Evolutionary conservation across 495 filamentous ascomycete genomes (phyloP).

Genomic region (Aspergillus steynii): DNA sequence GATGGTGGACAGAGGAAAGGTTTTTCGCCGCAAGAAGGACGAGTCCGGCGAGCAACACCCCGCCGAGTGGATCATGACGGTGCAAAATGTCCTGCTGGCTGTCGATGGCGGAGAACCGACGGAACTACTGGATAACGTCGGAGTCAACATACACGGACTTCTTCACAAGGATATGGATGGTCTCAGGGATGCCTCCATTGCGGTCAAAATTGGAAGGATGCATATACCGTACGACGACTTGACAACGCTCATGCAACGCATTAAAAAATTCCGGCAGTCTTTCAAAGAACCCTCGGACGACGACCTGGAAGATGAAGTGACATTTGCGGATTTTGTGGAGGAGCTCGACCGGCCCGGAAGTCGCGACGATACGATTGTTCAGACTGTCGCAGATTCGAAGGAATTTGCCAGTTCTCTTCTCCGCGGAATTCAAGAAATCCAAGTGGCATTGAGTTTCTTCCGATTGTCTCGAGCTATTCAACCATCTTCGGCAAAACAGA

Average conservation of each 20-base stretch:
- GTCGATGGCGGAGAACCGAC: slow-evolving; percentile 79
- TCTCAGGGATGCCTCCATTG: slow-evolving; percentile 84
- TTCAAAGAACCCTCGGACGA: slow-evolving; percentile 33
- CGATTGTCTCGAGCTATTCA: slow-evolving; percentile 77
- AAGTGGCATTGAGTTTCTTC: slow-evolving; percentile 92
- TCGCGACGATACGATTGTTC: slow-evolving; percentile 71
- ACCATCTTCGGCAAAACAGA: slow-evolving; percentile 61
- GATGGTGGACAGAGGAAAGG: slow-evolving; percentile 84
- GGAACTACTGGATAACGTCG: slow-evolving; percentile 88
- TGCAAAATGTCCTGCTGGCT: slow-evolving; percentile 84
- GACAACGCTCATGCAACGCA: slow-evolving; percentile 54
- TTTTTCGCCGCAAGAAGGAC: slow-evolving; percentile 81
- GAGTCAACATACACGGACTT: slow-evolving; percentile 86
- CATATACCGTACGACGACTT: slow-evolving; percentile 91
- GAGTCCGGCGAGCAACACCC: slow-evolving; percentile 71
- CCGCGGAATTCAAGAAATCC: slow-evolving; percentile 91
- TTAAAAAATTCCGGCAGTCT: slow-evolving; percentile 42
- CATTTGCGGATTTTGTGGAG: slow-evolving; percentile 74
- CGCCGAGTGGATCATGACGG: slow-evolving; percentile 89
- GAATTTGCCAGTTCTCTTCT: slow-evolving; percentile 89
- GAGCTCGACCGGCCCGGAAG: slow-evolving; percentile 75
- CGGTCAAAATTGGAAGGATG: slow-evolving; percentile 84
- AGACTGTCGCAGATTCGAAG: slow-evolving; percentile 88
- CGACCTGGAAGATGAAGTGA: slow-evolving; percentile 54
- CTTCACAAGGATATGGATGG: slow-evolving; percentile 87